phyloP scores from a whole-genome alignment of 2,329 filamentous ascomycete species.

The Neospermospora avenae region DNA sequence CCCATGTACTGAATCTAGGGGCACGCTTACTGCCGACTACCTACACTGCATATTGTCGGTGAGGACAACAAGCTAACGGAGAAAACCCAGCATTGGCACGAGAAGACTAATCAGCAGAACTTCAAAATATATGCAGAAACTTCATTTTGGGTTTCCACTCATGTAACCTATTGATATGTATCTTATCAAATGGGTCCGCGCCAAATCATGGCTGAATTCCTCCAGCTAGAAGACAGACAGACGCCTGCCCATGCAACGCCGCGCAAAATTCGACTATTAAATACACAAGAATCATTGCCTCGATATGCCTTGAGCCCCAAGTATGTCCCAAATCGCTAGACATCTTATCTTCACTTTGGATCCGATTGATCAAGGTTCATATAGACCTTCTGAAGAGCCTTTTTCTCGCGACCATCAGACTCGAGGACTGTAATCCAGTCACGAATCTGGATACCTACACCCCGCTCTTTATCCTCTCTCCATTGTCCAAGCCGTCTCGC shows the following conservation, averaged over 20 bases:
- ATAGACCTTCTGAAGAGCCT: constrained; percentile 51
- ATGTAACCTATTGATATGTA: constrained; percentile 9
- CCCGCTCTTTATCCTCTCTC: constrained; percentile 75
- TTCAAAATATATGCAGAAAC: background rate
- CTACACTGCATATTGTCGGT: constrained; percentile 2
- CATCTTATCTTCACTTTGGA: constrained; percentile 41
- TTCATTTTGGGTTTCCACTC: background rate
- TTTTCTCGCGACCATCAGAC: constrained; percentile 66
- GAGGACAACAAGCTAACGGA: background rate
- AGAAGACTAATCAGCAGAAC: background rate
- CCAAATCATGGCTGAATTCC: constrained; percentile 1
- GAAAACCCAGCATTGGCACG: background rate
- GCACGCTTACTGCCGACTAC: background rate
- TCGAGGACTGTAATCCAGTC: constrained; percentile 81
- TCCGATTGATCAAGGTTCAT: constrained; percentile 29
- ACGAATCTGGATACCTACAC: constrained; percentile 75
- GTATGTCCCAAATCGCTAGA: background rate
- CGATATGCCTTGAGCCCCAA: constrained; percentile 5
- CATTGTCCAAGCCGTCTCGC: constrained; percentile 67
- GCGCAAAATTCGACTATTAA: constrained; percentile 19
- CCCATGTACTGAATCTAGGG: background rate
- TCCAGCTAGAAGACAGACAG: constrained; percentile 6
- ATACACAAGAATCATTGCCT: constrained; percentile 15
- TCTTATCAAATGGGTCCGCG: background rate
- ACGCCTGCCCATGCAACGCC: constrained; percentile 26